phyloP scores from a whole-genome alignment of 2,329 filamentous ascomycete species.

The Xylaria sp. region DNA sequence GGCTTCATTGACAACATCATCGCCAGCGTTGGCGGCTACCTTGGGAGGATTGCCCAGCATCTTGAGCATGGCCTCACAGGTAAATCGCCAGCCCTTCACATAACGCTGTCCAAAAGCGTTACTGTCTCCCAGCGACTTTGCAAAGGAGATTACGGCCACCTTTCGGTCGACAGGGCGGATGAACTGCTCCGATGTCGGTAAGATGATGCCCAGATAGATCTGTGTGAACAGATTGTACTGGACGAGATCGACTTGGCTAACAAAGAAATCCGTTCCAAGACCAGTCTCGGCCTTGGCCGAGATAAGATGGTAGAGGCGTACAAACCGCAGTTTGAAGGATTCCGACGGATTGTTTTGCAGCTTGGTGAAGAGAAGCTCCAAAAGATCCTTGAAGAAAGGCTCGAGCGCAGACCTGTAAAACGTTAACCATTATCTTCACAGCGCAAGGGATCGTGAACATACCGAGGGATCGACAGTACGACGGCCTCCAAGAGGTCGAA shows the following conservation, averaged over 20 bases:
- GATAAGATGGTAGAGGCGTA: slow-evolving; percentile 90
- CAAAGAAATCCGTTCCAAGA: slow-evolving; percentile 89
- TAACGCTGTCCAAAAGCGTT: slow-evolving; percentile 76
- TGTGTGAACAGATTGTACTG: slow-evolving; percentile 75
- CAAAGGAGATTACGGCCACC: slow-evolving; percentile 84
- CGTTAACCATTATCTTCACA: slow-evolving; percentile 5
- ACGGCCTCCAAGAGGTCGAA: slow-evolving; percentile 88
- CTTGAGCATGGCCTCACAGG: slow-evolving; percentile 82
- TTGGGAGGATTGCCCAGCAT: slow-evolving; percentile 81
- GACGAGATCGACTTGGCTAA: slow-evolving; percentile 73
- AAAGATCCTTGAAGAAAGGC: slow-evolving; percentile 71
- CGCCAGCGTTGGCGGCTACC: slow-evolving; percentile 58
- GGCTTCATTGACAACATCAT: slow-evolving; percentile 76
- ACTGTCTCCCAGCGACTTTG: slow-evolving; percentile 85
- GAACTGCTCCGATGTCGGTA: slow-evolving; percentile 84
- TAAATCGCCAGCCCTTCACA: slow-evolving; percentile 85
- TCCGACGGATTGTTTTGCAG: slow-evolving; percentile 66
- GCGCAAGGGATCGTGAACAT: slow-evolving; percentile 20
- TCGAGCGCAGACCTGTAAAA: slow-evolving; percentile 55
- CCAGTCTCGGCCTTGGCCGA: slow-evolving; percentile 72
- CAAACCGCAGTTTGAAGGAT: slow-evolving; percentile 78
- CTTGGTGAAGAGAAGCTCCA: slow-evolving; percentile 76
- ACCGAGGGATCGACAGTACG: slow-evolving; percentile 66
- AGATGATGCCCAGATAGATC: slow-evolving; percentile 80
- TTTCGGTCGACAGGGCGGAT: slow-evolving; percentile 86